Evolutionary conservation across 1,284 basidiomycete species (phyloP), one percentile per base, ranked within the genome.

Genomic region (Heterobasidion irregulare): DNA sequence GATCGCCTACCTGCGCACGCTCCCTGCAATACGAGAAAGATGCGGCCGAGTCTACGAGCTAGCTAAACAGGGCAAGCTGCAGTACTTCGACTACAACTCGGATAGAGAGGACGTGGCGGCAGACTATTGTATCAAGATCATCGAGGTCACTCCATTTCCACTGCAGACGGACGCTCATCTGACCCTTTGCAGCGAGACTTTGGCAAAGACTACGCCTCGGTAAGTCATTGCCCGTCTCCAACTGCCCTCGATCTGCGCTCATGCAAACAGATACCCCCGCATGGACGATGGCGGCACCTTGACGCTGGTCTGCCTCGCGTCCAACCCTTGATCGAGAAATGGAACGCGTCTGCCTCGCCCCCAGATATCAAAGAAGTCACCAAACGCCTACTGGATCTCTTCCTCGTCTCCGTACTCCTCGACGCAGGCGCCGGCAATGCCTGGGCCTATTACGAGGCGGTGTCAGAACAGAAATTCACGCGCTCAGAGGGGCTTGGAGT

Each of bases 401-500:
- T 95, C 73, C 78, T 98, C 57, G 92, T 96, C 16, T 93, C 92
- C 6, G 95, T 98, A 6, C 76, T 98, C 16, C 83, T 98, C 50
- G 95, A 98, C 63, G 95, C 95, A 0, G 95, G 94, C 0, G 95
- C 94, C 0, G 95, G 95, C 0, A 86, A 84, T 59, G 68, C 71
- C 15, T 98, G 95, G 95, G 71, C 70, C 13, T 98, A 90, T 68
- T 76, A 72, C 10, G 94, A 96, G 61, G 70, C 73, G 9, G 67
- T 65, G 0, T 80, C 80, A 0, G 82, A 80, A 0, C 71, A 78
- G 64, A 74, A 71, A 8, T 94, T 91, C 64, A 74, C 76, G 16
- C 74, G 95, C 50, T 92, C 89, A 1, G 95, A 98, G 67, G 95
- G 94, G 0, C 74, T 98, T n/a, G 95, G 89, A 0, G 87, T 98